Evolutionary conservation across 768 basidiomycete genomes (phyloP).

Genomic region (Xerocomellus chrysenteron): DNA sequence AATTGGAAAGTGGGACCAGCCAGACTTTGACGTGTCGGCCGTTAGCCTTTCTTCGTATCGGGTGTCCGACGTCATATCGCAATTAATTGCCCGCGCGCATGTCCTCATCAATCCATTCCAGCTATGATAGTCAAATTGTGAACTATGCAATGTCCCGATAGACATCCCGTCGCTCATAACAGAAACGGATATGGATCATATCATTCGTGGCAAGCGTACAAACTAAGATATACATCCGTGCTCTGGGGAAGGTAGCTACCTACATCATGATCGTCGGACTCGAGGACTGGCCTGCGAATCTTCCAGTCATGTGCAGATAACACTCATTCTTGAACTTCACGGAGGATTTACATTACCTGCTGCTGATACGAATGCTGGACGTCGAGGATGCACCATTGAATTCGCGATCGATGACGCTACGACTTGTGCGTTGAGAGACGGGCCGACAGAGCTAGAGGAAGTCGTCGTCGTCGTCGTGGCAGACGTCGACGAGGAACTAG

Average conservation of each 20-base stretch:
- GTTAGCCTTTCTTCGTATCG: no score
- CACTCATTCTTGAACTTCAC: not conserved
- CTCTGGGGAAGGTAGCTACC: not conserved
- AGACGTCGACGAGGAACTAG: constrained; percentile 3
- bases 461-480: not conserved
- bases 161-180: no score
- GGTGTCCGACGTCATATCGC: no score
- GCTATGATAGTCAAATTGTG: no score
- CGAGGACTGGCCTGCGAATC: not conserved
- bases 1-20: not conserved
- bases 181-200: no score
- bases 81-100: no score
- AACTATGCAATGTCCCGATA: not conserved
- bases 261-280: not conserved
- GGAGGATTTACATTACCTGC: not conserved
- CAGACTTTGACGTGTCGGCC: no score
- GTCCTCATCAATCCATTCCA: no score
- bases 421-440: constrained; percentile 12
- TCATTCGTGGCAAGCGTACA: not conserved
- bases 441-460: constrained; percentile 1
- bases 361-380: not conserved
- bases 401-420: constrained; percentile 24
- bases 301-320: not conserved
- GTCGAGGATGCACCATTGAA: not conserved
- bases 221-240: not conserved